Evolutionary conservation across 164 flowering plant species (phyloP).

Genomic region (Buxus sempervirens): DNA sequence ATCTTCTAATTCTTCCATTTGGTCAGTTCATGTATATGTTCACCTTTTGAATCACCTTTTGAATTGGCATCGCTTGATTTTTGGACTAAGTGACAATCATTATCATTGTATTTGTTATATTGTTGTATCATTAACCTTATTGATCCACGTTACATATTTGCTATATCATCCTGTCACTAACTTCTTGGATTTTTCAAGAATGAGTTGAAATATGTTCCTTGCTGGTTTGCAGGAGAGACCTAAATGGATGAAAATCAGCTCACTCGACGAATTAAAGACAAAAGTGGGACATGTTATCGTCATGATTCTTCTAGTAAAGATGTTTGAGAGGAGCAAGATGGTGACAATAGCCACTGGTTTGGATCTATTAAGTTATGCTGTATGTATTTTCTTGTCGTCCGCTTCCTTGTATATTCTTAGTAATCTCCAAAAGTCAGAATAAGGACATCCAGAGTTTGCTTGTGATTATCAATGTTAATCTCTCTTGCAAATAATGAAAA

Average conservation of each 20-base stretch:
- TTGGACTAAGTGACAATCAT: background rate
- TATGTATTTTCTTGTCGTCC: constrained; percentile 91
- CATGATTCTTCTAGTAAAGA: constrained; percentile 94
- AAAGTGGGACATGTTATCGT: constrained; percentile 98
- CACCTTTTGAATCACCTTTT: background rate
- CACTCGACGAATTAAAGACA: constrained; percentile 91
- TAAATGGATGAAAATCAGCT: constrained; percentile 92
- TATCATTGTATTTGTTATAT: background rate
- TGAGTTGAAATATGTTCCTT: background rate
- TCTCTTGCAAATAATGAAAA: background rate
- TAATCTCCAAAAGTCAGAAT: constrained; percentile 64
- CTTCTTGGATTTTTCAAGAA: background rate
- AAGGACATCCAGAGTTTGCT: constrained; percentile 2
- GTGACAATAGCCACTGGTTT: constrained; percentile 76
- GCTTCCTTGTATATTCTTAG: constrained; percentile 93
- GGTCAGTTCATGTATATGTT: background rate
- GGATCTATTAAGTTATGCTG: constrained; percentile 81
- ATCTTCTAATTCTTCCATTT: background rate
- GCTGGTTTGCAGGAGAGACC: constrained; percentile 69
- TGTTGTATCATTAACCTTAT: background rate
- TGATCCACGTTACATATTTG: background rate
- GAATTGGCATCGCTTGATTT: background rate
- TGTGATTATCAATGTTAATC: background rate
- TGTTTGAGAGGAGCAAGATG: constrained; percentile 99
- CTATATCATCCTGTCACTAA: too few species aligned